Evolutionary conservation across 495 filamentous ascomycete genomes (phyloP).

Genomic region (Trichocladium antarcticum): DNA sequence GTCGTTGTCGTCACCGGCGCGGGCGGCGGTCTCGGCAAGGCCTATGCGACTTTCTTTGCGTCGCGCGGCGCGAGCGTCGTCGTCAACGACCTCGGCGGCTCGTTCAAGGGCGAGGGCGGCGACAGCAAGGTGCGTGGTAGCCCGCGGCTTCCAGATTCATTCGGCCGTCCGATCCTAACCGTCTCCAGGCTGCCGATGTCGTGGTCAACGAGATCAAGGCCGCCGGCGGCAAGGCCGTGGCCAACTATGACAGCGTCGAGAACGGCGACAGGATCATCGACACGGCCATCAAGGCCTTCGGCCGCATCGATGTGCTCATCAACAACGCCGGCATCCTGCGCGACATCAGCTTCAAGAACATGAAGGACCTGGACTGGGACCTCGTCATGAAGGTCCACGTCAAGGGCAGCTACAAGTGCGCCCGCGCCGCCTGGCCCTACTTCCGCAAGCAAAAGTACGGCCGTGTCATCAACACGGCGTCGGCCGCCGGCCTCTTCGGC

Average conservation of each 20-base stretch:
- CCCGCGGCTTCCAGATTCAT: neutral
- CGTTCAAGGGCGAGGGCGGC: slow-evolving; percentile 87
- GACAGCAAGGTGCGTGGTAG: slow-evolving; percentile 62
- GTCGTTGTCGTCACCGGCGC: slow-evolving; percentile 95
- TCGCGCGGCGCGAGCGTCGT: slow-evolving; percentile 90
- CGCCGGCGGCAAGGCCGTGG: slow-evolving; percentile 89
- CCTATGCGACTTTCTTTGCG: slow-evolving; percentile 85
- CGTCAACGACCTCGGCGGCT: slow-evolving; percentile 91
- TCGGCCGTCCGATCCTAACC: slow-evolving; percentile 10
- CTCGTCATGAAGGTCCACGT: slow-evolving; percentile 88
- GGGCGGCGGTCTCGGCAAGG: slow-evolving; percentile 87
- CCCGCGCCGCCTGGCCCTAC: slow-evolving; percentile 91
- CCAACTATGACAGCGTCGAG: slow-evolving; percentile 97
- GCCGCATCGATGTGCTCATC: slow-evolving; percentile 86
- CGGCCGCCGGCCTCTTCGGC: slow-evolving; percentile 89
- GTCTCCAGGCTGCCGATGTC: slow-evolving; percentile 71
- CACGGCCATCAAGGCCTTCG: slow-evolving; percentile 85
- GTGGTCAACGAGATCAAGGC: slow-evolving; percentile 91
- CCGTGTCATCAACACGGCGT: slow-evolving; percentile 89
- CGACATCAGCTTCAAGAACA: slow-evolving; percentile 97
- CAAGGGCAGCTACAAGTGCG: slow-evolving; percentile 92
- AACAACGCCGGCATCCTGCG: slow-evolving; percentile 98
- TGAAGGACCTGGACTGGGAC: slow-evolving; percentile 96
- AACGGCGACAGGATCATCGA: slow-evolving; percentile 93
- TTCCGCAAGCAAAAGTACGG: slow-evolving; percentile 99